A percentile compares a stretch with the other conserved stretches of the same genome.
phyloP scores from a whole-genome alignment of 2,329 filamentous ascomycete species.

The Fusarium fracticaudum region DNA sequence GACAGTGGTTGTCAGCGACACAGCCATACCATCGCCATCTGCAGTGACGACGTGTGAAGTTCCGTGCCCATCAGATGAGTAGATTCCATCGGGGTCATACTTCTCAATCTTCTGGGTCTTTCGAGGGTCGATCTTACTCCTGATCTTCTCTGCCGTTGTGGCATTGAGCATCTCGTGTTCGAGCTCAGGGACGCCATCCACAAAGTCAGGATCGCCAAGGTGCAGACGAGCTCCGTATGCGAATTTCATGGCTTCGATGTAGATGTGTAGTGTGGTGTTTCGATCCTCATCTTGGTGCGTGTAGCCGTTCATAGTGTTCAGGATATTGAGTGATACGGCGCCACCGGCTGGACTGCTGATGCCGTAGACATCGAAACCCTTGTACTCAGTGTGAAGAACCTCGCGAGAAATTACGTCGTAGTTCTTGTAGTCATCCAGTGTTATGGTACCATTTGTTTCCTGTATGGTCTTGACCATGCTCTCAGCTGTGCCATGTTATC shows the following conservation, averaged over 20 bases:
- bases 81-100: slow-evolving; percentile 76
- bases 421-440: slow-evolving; percentile 76
- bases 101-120: slow-evolving; percentile 75
- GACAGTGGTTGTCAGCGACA: slow-evolving; percentile 86
- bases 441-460: slow-evolving; percentile 83
- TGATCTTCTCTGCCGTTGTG: slow-evolving; percentile 66
- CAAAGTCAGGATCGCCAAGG: slow-evolving; percentile 84
- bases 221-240: slow-evolving; percentile 82
- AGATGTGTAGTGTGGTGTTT: slow-evolving; percentile 80
- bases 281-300: slow-evolving; percentile 59
- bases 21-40: slow-evolving; percentile 77
- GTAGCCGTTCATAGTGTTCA: slow-evolving; percentile 88
- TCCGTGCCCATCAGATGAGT: slow-evolving; percentile 75
- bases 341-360: slow-evolving; percentile 82
- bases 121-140: slow-evolving; percentile 74
- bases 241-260: slow-evolving; percentile 90
- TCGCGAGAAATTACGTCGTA: slow-evolving; percentile 75
- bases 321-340: slow-evolving; percentile 74
- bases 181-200: slow-evolving; percentile 69
- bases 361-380: slow-evolving; percentile 75
- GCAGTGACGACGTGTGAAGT: slow-evolving; percentile 79
- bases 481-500: slow-evolving; percentile 62
- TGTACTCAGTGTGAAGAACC: slow-evolving; percentile 72
- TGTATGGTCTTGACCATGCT: slow-evolving; percentile 77
- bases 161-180: slow-evolving; percentile 75